A percentile compares a stretch with the other conserved stretches of the same genome.
Conservation (phyloP, 176 grass and related monocot species). For the Tillandsia leiboldiana region DNA sequence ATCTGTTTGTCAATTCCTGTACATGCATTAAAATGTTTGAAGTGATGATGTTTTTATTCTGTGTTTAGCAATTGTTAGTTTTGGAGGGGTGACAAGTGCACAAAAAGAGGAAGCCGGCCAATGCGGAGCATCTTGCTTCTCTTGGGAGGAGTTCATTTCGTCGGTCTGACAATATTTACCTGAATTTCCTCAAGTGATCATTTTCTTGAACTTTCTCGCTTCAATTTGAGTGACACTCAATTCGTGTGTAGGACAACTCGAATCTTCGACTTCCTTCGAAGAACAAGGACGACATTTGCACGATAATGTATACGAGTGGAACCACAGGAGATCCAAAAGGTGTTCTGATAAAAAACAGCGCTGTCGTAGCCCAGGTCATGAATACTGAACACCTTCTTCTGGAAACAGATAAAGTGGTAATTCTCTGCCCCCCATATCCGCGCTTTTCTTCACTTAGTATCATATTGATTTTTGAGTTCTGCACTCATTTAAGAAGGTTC, state of each 20-base stretch:
- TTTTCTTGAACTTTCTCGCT: neutral
- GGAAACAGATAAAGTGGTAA: constrained; percentile 92
- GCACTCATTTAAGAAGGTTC: too few relatives aligned
- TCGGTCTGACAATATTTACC: constrained; percentile 21
- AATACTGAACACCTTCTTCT: constrained; percentile 63
- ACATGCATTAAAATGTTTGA: constrained; percentile 7
- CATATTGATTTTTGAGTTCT: too few relatives aligned
- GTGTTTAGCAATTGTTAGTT: constrained; percentile 70
- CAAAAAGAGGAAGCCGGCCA: constrained; percentile 55
- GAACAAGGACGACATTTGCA: constrained; percentile 65
- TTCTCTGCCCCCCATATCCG: neutral
- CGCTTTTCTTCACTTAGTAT: neutral
- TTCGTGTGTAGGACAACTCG: constrained; percentile 38
- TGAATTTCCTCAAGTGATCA: neutral
- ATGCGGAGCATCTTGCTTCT: constrained; percentile 65
- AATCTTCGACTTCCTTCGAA: constrained; percentile 33
- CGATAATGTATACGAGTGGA: constrained; percentile 96
- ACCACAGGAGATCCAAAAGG: constrained; percentile 95
- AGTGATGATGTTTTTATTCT: constrained; percentile 14
- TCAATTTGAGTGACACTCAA: neutral
- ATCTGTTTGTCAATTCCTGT: constrained; percentile 11
- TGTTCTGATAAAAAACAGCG: constrained; percentile 74
- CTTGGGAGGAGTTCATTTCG: constrained; percentile 66
- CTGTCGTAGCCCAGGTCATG: constrained; percentile 56
- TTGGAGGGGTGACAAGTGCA: constrained; percentile 47